Percentiles rank a stretch among this genome's conserved stretches.
Evolutionary conservation across 345 rosid species (phyloP).

Genomic region (Arabis alpina): DNA sequence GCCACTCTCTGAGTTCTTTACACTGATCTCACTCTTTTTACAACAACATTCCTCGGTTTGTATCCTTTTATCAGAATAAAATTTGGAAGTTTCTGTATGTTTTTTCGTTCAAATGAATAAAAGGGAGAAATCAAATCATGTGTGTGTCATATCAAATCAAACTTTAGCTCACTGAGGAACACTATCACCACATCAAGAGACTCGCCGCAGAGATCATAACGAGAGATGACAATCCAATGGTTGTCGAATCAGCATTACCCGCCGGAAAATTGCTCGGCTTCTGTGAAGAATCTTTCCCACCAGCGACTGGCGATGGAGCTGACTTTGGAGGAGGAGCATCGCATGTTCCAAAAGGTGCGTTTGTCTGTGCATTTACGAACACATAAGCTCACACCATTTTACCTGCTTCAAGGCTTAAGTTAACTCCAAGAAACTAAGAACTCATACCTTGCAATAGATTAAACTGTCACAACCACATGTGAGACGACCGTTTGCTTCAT

Average conservation of each 20-base stretch:
- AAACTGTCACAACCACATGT: conserved; percentile 88
- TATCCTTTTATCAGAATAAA: not conserved
- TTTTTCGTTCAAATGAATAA: conserved; percentile 11
- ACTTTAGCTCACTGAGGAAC: conserved; percentile 6
- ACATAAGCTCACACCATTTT: not conserved
- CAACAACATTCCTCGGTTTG: conserved; percentile 4
- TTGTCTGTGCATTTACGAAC: conserved; percentile 49
- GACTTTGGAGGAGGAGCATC: conserved; percentile 69
- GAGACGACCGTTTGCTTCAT: conserved; percentile 86
- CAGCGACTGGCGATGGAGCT: conserved; percentile 76
- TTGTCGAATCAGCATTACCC: conserved; percentile 45
- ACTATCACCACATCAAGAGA: conserved; percentile 41
- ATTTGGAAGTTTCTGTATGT: not conserved
- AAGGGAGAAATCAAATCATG: not conserved
- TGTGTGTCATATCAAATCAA: conserved; percentile 21
- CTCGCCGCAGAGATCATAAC: conserved; percentile 25
- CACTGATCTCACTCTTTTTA: conserved; percentile 13
- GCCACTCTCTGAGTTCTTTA: not conserved
- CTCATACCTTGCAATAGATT: conserved; percentile 71
- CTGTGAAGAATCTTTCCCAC: conserved; percentile 12
- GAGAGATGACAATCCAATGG: conserved; percentile 45
- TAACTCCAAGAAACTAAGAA: too few species aligned
- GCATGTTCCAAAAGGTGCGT: conserved; percentile 77
- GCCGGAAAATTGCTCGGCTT: conserved; percentile 14
- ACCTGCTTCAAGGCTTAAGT: too few species aligned